These are phyloP conservation scores for Ceratocystis destructans DNA, from an alignment of 2,329 filamentous ascomycete genomes.

Conservation along the genomic window DNA sequence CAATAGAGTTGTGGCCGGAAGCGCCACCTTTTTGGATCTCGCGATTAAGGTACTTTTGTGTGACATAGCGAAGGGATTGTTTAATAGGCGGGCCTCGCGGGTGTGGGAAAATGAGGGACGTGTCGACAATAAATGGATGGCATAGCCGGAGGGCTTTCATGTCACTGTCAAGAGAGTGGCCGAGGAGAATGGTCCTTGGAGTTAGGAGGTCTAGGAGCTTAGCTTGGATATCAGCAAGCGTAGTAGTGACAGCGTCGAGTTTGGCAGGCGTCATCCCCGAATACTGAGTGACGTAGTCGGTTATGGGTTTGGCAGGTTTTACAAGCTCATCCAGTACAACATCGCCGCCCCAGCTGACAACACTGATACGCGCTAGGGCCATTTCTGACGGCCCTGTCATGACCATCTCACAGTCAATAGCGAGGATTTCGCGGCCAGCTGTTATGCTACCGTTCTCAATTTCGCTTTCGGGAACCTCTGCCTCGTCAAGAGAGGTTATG, in stretches of 20 bases:
- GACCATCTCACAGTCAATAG: slow-evolving; percentile 96
- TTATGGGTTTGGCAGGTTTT: slow-evolving; percentile 76
- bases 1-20: slow-evolving; percentile 74
- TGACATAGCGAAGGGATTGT: slow-evolving; percentile 77
- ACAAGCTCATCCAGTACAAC: slow-evolving; percentile 81
- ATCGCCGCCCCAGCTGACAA: slow-evolving; percentile 73
- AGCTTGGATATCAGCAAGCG: slow-evolving; percentile 66
- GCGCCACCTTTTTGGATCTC: slow-evolving; percentile 75
- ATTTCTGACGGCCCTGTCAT: slow-evolving; percentile 67
- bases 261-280: slow-evolving; percentile 86
- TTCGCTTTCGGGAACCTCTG: slow-evolving; percentile 51
- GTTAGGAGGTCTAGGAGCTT: slow-evolving; percentile 60
- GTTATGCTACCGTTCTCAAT: slow-evolving; percentile 73
- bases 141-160: slow-evolving; percentile 71
- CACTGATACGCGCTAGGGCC: slow-evolving; percentile 76
- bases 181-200: slow-evolving; percentile 59
- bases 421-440: slow-evolving; percentile 62
- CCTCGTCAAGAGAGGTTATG: slow-evolving; percentile 53
- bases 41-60: slow-evolving; percentile 69
- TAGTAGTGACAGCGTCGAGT: slow-evolving; percentile 72
- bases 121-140: slow-evolving; percentile 90
- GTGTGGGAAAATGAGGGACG: slow-evolving; percentile 78
- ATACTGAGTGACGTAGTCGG: slow-evolving; percentile 79
- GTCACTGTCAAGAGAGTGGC: slow-evolving; percentile 72
- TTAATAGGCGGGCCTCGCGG: slow-evolving; percentile 80